Base-by-base conservation (phyloP, 1,284 basidiomycete species). In the Amylostereum areolatum region DNA sequence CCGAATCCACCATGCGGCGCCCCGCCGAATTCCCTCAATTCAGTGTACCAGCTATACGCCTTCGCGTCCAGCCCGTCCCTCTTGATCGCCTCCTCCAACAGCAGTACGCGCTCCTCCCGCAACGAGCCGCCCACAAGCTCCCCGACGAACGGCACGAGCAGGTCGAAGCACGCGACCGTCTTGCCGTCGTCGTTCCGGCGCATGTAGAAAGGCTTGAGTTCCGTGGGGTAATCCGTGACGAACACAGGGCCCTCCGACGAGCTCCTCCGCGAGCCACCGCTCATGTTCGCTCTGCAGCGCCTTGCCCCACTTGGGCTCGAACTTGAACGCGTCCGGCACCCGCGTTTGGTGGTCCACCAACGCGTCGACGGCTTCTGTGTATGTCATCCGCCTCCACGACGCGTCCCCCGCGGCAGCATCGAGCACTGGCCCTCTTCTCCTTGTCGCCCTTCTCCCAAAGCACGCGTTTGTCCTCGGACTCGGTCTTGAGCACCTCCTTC, bases 191-290 rank as follows among this genome's bases (percentile, higher is more conserved):
- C 66, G 61, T 86, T 87, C 35, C 64, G 60, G 32, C 89, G 84
- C 97, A 98, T 98, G 71, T 99, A 99, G 69, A 98, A 99, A 6
- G 97, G 92, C 66, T 99, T 99, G 55, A 90, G 66, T 0, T 58
- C 32, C 1, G 73, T 68, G 0, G 96, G 96, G 64, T 98, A 99
- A 64, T 96, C 83, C 3, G 85, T 92, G 41, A 99, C 86, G 62
- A 98, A 98, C 1, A 95, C 78, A 0, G 97, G 96, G 0, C 85
- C 85, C 25, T n/a, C 71, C 63, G 47, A 80, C 63, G 45, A 84
- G 68, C n/a, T 67, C 66, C 43, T 84, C 81, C 0, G 92, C 88
- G 3, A 99, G 75, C 81, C 86, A 97, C 51, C 83, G 83, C 67
- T 99, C 97, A 65, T 98, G 95, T 64, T 97, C 95, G 62, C 87